Evolutionary conservation across 352 stramenopile genomes (phyloP).

Genomic region (Phytopythium helicoides): DNA sequence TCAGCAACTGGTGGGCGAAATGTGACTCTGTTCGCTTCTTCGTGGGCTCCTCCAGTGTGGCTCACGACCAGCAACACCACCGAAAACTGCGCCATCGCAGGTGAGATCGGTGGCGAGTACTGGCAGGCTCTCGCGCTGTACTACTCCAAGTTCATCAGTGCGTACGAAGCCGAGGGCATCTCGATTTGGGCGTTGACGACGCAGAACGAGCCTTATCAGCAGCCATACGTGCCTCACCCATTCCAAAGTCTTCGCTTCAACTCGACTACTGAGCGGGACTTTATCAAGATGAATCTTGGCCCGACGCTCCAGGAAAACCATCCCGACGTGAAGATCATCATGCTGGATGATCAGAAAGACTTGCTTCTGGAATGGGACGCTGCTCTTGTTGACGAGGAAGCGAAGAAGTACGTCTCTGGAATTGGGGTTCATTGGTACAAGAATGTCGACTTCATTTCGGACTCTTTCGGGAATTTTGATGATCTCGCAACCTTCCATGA

Average conservation of each 20-base stretch:
- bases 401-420: constrained; percentile 71
- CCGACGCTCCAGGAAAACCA: constrained; percentile 49
- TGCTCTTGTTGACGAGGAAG: constrained; percentile 44
- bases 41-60: constrained; percentile 83
- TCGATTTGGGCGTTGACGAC: constrained; percentile 79
- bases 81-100: constrained; percentile 57
- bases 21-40: constrained; percentile 71
- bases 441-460: constrained; percentile 50
- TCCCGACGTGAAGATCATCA: constrained; percentile 81
- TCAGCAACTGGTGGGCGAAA: constrained; percentile 21
- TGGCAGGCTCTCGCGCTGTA: constrained; percentile 81
- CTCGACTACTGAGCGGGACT: constrained; percentile 42
- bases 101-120: constrained; percentile 49
- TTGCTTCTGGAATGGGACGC: constrained; percentile 41
- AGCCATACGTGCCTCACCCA: constrained; percentile 23
- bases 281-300: constrained; percentile 75
- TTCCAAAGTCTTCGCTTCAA: constrained; percentile 63
- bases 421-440: constrained; percentile 89
- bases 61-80: constrained; percentile 78
- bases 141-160: constrained; percentile 84
- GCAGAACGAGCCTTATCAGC: constrained; percentile 82
- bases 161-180: constrained; percentile 76
- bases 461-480: constrained; percentile 46
- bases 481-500: constrained; percentile 50
- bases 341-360: constrained; percentile 83